Percentiles rank a stretch among this genome's conserved stretches.
Evolutionary conservation across 345 rosid species (phyloP).

Genomic region (Boechera retrofracta): DNA sequence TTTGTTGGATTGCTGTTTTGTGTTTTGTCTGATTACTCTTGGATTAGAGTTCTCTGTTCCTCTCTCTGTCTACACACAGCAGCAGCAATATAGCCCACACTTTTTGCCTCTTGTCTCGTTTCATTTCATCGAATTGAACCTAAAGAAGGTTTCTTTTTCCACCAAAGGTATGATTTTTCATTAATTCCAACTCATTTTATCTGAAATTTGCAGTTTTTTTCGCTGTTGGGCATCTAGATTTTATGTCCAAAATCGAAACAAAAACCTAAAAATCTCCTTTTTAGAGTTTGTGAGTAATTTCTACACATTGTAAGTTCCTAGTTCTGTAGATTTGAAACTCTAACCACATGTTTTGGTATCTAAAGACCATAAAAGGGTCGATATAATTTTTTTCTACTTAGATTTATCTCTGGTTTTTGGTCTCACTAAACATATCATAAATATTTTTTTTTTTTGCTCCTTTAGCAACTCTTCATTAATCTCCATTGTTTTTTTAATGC

Average conservation of each 20-base stretch:
- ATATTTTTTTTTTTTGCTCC: neutral
- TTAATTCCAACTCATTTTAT: neutral
- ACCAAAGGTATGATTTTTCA: conserved; percentile 35
- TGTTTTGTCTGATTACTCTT: conserved; percentile 43
- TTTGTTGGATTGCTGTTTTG: conserved; percentile 45
- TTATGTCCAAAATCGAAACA: neutral
- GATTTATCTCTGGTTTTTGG: conserved; percentile 1
- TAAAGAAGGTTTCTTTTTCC: conserved; percentile 26
- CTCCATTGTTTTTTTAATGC: conserved; percentile 20
- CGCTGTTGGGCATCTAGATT: neutral
- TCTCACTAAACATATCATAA: conserved; percentile 13
- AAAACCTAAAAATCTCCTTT: neutral
- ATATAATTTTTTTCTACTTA: neutral
- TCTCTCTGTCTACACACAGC: conserved; percentile 32
- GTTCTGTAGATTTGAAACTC: neutral
- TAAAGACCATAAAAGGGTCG: conserved; percentile 25
- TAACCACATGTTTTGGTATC: conserved; percentile 1
- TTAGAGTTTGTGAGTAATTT: conserved; percentile 2
- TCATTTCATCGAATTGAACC: conserved; percentile 48
- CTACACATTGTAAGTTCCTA: neutral
- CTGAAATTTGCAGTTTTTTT: neutral
- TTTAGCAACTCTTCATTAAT: conserved; percentile 25
- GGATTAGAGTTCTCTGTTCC: conserved; percentile 31
- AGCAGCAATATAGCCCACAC: conserved; percentile 35
- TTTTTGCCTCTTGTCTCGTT: conserved; percentile 25